Evolutionary conservation across 441 rosid species (phyloP), one percentile per base, ranked within the genome.

Genomic region (Gossypium gossypioides): DNA sequence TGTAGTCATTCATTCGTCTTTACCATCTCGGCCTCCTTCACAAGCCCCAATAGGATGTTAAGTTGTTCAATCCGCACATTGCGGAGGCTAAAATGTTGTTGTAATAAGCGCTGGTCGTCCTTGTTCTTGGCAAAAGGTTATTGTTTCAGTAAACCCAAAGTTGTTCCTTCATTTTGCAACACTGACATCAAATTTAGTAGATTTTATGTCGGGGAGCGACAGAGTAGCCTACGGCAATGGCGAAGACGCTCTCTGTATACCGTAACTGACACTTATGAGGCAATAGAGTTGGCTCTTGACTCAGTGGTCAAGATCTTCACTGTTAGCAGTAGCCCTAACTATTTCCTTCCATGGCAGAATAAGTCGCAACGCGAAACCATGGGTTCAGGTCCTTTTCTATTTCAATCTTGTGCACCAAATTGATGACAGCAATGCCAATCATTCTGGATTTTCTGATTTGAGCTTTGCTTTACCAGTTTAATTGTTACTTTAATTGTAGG

Each of bases 301-400:
- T 92, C 93, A 0, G 93, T 91, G 27, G 93, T 91, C 27, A 92
- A 92, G 79, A 79, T 91, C 50, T 87, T 91, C 83, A 84, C 93
- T 0, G 93, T 91, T n/a, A 80, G 87, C 13, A 88, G 88, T 50
- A 88, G 91, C 72, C 96, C 96, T 65, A 86, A 85, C 76, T 88
- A 91, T 79, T 80, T 85, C 59, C 90, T 88, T 59, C 97, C 97
- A 0, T 93, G 97, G 97, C 97, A 93, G 84, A 89, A 89, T 69
- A 91, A 93, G 77, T 85, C 90, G 7, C 93, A 86, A 78, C 85
- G 91, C 24, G 92, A 93, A 82, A 79, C 89, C 24, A 87, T 83
- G 83, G 97, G 98, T 72, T 93, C 97, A 6, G 96, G 98, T 58
- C 37, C 8, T 4, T 58, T 79, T 55, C 29, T 4, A 48, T 10